Percentiles rank a stretch among this genome's conserved stretches.
Conservation (phyloP, 345 rosid species). For the Eucalyptus paniculata region DNA sequence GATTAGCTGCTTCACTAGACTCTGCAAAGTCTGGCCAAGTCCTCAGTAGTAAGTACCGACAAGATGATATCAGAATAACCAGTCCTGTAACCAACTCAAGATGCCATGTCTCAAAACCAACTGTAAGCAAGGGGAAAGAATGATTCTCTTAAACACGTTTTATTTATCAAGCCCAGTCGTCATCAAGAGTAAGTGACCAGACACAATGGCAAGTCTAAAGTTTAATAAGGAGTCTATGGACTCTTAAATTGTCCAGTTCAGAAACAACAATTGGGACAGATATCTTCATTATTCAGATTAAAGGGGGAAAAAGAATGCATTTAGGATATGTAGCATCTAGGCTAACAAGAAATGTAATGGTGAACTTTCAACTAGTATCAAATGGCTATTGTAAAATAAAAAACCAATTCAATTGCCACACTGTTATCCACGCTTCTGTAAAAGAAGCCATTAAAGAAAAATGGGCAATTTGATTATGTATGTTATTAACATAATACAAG, state of each 20-base stretch:
- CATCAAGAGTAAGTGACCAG: neutral
- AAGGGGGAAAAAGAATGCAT: neutral
- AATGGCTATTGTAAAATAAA: neutral
- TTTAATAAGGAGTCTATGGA: neutral
- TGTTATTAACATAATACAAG: neutral
- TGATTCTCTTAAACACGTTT: neutral
- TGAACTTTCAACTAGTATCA: neutral
- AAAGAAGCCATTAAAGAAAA: neutral
- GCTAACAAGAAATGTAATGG: neutral
- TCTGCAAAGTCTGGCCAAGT: slow-evolving; percentile 77
- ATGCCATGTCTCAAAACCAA: slow-evolving; percentile 81
- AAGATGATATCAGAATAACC: slow-evolving; percentile 59
- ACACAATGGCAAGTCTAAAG: neutral
- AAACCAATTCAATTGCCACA: neutral
- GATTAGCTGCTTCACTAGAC: slow-evolving; percentile 78
- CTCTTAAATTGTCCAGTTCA: neutral
- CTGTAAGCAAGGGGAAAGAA: slow-evolving; percentile 26
- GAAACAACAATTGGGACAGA: neutral
- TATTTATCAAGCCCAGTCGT: neutral
- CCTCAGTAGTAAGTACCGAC: slow-evolving; percentile 53
- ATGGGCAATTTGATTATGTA: neutral
- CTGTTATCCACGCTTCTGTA: neutral
- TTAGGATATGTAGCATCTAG: neutral
- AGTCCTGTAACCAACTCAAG: slow-evolving; percentile 55
- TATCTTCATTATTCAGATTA: neutral